phyloP scores from a whole-genome alignment of 805 yeast species.

The Yamadazyma kitorensis region DNA sequence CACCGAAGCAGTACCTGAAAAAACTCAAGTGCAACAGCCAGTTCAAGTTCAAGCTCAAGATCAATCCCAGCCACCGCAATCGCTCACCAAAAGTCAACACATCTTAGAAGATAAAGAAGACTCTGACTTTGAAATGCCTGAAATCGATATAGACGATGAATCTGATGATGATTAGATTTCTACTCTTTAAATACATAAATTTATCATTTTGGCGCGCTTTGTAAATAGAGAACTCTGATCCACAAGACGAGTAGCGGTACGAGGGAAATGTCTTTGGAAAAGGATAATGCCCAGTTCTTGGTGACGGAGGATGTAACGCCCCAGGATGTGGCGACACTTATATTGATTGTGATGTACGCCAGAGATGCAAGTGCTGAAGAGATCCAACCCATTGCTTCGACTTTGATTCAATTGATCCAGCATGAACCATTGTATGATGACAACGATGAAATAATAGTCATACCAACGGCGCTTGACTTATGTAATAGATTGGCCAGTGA shows the following conservation, averaged over 20 bases:
- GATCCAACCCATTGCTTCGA: constrained; percentile 13
- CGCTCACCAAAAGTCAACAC: not conserved
- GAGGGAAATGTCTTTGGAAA: not conserved
- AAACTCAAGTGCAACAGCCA: no score
- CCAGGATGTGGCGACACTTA: constrained; percentile 49
- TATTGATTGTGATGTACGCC: constrained; percentile 32
- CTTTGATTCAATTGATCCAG: constrained; percentile 43
- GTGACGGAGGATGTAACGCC: constrained; percentile 49
- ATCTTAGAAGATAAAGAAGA: constrained; percentile 12
- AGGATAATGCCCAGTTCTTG: constrained; percentile 17
- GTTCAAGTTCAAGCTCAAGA: constrained; percentile 1
- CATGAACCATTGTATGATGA: constrained; percentile 28
- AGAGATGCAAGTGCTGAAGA: constrained; percentile 8
- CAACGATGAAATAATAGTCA: constrained; percentile 18
- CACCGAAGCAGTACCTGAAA: no score
- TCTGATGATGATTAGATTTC: constrained; percentile 31
- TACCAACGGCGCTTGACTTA: constrained; percentile 33
- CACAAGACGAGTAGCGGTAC: no score
- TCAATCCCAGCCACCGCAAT: not conserved
- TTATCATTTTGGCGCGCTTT: no score
- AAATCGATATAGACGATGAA: constrained; percentile 38
- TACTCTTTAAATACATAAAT: constrained; percentile 1
- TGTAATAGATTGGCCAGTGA: constrained; percentile 17
- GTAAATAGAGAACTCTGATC: no score
- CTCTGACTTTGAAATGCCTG: constrained; percentile 54